Conservation (phyloP, 352 stramenopile species). For the Phytophthora pisi region DNA sequence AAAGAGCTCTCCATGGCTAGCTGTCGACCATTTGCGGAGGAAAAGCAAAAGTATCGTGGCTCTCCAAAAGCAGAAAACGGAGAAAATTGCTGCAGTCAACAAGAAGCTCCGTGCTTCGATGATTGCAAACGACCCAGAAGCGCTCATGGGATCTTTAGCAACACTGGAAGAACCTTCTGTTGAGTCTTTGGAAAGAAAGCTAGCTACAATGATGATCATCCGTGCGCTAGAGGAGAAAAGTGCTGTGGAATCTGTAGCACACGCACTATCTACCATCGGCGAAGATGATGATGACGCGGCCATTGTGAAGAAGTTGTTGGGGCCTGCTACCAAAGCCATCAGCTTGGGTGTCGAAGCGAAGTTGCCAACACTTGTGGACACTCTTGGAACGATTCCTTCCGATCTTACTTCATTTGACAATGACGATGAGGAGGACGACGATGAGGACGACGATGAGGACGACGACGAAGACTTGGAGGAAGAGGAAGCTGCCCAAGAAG, state of each 20-base stretch:
- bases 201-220: conserved; percentile 87
- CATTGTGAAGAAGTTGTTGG: conserved; percentile 41
- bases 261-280: conserved; percentile 37
- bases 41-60: conserved; percentile 45
- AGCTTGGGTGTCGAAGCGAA: conserved; percentile 64
- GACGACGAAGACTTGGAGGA: conserved; percentile 9
- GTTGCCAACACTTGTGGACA: conserved; percentile 47
- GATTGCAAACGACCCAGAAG: conserved; percentile 65
- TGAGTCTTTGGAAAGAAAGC: conserved; percentile 73
- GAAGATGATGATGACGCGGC: conserved; percentile 29
- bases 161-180: conserved; percentile 66
- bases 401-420: conserved; percentile 10
- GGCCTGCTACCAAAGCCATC: conserved; percentile 53
- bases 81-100: conserved; percentile 53
- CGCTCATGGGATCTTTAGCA: conserved; percentile 71
- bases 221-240: conserved; percentile 78
- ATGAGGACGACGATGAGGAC: conserved; percentile 27
- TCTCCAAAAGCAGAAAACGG: conserved; percentile 39
- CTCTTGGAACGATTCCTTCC: conserved; percentile 27
- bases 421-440: conserved; percentile 29
- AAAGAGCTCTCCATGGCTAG: conserved; percentile 65
- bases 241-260: conserved; percentile 53
- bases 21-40: conserved; percentile 55
- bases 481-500: conserved; percentile 14
- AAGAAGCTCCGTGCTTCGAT: conserved; percentile 65